Conservation (phyloP, 352 stramenopile genomes). For the Phytophthora cajani region DNA sequence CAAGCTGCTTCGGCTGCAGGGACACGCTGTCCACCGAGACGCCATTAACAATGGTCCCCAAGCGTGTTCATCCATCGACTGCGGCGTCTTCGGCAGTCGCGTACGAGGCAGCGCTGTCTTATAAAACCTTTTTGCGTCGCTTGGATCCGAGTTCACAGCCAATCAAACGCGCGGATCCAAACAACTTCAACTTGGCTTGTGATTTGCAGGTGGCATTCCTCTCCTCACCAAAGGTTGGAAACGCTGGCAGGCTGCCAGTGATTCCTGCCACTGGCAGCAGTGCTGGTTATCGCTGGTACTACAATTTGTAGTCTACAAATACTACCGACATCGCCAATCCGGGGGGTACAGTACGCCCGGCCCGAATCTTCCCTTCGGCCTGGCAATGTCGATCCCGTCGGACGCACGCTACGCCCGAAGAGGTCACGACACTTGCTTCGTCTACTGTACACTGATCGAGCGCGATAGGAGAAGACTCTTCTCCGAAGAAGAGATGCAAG, state of each 20-base stretch:
- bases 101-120: not conserved
- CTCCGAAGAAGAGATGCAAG: conserved; percentile 5
- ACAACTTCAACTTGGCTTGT: conserved; percentile 21
- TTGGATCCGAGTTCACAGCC: not conserved
- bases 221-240: no score
- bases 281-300: no score
- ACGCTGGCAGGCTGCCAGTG: no score
- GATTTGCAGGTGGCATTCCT: not conserved
- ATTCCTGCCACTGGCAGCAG: no score
- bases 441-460: not conserved
- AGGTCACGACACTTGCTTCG: not conserved
- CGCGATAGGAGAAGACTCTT: not conserved
- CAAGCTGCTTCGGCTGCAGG: conserved; percentile 7
- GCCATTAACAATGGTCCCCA: not conserved
- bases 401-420: not conserved
- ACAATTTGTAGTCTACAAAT: no score
- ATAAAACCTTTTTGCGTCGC: not conserved
- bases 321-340: conserved; percentile 13
- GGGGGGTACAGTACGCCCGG: not conserved
- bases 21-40: conserved; percentile 13
- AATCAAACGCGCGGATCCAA: conserved; percentile 6
- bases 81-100: not conserved
- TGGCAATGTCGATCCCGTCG: not conserved
- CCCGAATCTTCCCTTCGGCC: not conserved
- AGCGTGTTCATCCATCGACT: not conserved